These are phyloP conservation scores for Euphorbia lathyris DNA, from an alignment of 345 rosid species.

Conservation along the genomic window DNA sequence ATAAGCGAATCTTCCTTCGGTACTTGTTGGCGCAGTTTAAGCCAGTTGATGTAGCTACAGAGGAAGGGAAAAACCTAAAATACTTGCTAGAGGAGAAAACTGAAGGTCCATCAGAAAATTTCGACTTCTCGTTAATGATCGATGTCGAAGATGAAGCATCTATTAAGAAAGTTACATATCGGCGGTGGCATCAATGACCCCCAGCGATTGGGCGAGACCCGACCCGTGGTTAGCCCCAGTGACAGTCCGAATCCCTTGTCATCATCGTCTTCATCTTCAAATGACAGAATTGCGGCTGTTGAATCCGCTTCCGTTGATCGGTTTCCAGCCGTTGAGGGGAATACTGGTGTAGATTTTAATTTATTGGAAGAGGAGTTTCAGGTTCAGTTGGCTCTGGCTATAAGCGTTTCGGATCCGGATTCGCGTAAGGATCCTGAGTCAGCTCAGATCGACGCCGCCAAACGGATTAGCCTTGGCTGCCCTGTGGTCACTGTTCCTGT, in stretches of 20 bases:
- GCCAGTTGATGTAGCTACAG: conserved; percentile 18
- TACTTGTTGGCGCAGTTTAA: conserved; percentile 49
- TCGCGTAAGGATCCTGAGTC: conserved; percentile 65
- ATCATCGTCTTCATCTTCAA: conserved; percentile 32
- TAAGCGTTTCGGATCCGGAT: conserved; percentile 86
- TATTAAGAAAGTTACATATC: conserved; percentile 87
- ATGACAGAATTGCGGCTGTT: conserved; percentile 43
- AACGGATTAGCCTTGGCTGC: conserved; percentile 86
- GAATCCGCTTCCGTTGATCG: conserved; percentile 51
- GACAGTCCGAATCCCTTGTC: conserved; percentile 28
- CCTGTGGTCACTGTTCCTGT: conserved; percentile 41
- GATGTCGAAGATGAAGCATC: conserved; percentile 95
- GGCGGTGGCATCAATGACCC: conserved; percentile 64
- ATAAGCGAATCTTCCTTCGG: conserved; percentile 56
- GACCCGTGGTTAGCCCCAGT: conserved; percentile 35
- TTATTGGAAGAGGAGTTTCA: conserved; percentile 91
- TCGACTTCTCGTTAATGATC: conserved; percentile 58
- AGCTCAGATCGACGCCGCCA: conserved; percentile 94
- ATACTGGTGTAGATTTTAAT: conserved; percentile 49
- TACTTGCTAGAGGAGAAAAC: conserved; percentile 2
- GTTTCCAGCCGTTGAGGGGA: conserved; percentile 20
- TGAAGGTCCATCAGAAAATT: conserved; percentile 12
- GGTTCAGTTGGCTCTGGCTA: conserved; percentile 91
- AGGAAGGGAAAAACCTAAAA: not conserved
- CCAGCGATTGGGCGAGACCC: conserved; percentile 38